Evolutionary conservation across 2,329 filamentous ascomycete species (phyloP).

Genomic region (Stemphylium vesicarium): DNA sequence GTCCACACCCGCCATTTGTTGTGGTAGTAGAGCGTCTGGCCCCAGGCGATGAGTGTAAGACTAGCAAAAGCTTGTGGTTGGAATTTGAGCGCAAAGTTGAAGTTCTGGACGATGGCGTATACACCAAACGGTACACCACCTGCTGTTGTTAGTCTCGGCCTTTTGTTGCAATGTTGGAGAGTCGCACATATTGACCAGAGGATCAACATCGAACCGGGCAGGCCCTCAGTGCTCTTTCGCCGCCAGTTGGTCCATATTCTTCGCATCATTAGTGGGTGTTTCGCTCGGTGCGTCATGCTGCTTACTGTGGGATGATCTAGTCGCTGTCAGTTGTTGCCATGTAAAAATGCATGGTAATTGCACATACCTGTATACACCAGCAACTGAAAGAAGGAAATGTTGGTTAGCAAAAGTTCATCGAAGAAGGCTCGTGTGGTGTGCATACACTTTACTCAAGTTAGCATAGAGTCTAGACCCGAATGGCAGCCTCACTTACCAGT

Average conservation of each 20-base stretch:
- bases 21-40: slow-evolving; percentile 60
- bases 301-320: slow-evolving; percentile 47
- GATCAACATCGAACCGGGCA: slow-evolving; percentile 67
- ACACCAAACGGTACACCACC: slow-evolving; percentile 58
- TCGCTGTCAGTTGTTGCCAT: slow-evolving; percentile 18
- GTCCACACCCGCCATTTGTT: slow-evolving; percentile 58
- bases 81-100: slow-evolving; percentile 61
- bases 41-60: slow-evolving; percentile 59
- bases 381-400: slow-evolving; percentile 33
- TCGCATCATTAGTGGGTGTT: slow-evolving; percentile 16
- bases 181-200: slow-evolving; percentile 64
- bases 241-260: slow-evolving; percentile 68
- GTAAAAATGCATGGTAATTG: neutral
- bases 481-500: slow-evolving; percentile 36
- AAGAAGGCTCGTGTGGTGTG: neutral
- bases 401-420: slow-evolving; percentile 23
- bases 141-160: slow-evolving; percentile 14
- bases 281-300: slow-evolving; percentile 16
- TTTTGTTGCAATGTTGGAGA: neutral
- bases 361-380: slow-evolving; percentile 51
- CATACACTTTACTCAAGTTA: slow-evolving; percentile 35
- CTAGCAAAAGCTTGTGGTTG: slow-evolving; percentile 62
- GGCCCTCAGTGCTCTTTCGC: slow-evolving; percentile 65
- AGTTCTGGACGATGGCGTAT: slow-evolving; percentile 60
- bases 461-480: slow-evolving; percentile 3